Evolutionary conservation across 352 stramenopile genomes (phyloP).

Genomic region (Globisporangium lucens): DNA sequence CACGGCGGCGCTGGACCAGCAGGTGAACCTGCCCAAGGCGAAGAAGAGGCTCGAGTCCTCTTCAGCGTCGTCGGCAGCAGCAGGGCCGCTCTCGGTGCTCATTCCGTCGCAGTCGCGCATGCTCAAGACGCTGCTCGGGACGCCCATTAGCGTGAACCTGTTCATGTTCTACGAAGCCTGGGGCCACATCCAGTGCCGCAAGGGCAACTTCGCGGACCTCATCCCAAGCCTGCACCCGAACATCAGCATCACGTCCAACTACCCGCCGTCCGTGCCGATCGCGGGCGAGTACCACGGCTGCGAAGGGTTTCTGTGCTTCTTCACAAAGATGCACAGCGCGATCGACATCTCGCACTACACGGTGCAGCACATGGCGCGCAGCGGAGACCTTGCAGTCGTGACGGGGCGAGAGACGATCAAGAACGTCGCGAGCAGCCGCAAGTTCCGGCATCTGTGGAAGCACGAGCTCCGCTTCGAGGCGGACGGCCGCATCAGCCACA

Average conservation of each 20-base stretch:
- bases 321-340: constrained; percentile 60
- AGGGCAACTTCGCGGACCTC: constrained; percentile 76
- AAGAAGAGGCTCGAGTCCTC: constrained; percentile 19
- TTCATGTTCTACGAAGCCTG: constrained; percentile 72
- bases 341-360: constrained; percentile 75
- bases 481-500: constrained; percentile 76
- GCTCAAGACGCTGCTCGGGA: constrained; percentile 49
- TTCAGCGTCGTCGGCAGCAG: not conserved
- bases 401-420: constrained; percentile 74
- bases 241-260: constrained; percentile 73
- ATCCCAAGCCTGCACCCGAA: constrained; percentile 79
- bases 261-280: constrained; percentile 65
- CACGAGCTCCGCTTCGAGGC: constrained; percentile 79
- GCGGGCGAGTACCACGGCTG: constrained; percentile 66
- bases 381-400: constrained; percentile 71
- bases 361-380: constrained; percentile 64
- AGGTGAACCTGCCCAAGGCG: constrained; percentile 36
- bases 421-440: constrained; percentile 59
- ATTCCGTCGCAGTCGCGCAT: constrained; percentile 17
- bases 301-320: constrained; percentile 64
- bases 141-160: constrained; percentile 58
- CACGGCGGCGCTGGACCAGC: constrained; percentile 57
- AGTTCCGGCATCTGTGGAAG: constrained; percentile 82
- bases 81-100: not conserved
- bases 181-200: constrained; percentile 66